Percentiles rank a stretch among this genome's conserved stretches.
phyloP scores from a whole-genome alignment of 2,329 filamentous ascomycete species.

The Zymoseptoria passerinii region DNA sequence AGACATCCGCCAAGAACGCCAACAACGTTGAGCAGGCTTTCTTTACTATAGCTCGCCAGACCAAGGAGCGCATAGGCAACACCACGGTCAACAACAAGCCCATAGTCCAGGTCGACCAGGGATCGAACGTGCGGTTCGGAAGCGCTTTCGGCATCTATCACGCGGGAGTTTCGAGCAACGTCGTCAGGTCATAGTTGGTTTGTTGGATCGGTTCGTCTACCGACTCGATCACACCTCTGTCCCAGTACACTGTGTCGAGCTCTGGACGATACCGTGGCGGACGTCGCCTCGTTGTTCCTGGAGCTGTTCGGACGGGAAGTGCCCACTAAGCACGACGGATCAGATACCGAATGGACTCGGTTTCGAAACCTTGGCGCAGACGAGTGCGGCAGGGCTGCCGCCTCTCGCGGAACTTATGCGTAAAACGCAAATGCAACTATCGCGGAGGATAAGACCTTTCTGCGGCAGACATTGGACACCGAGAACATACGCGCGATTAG shows the following conservation, averaged over 20 bases:
- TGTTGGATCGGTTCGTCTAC: constrained; percentile 9
- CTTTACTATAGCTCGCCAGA: constrained; percentile 98
- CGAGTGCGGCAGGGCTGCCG: too few relatives aligned
- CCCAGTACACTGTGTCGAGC: too few relatives aligned
- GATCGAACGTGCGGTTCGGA: constrained; percentile 84
- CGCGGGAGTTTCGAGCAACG: constrained; percentile 1
- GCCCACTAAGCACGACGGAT: too few relatives aligned
- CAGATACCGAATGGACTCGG: too few relatives aligned
- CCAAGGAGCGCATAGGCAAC: constrained; percentile 99
- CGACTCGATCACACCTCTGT: too few relatives aligned
- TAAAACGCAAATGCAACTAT: not conserved
- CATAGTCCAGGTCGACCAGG: constrained; percentile 89
- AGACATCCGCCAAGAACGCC: constrained; percentile 99
- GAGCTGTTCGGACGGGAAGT: too few relatives aligned
- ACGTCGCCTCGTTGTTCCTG: too few relatives aligned
- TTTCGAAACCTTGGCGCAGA: too few relatives aligned
- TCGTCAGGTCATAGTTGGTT: constrained; percentile 4
- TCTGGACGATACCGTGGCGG: too few relatives aligned
- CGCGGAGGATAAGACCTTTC: not conserved
- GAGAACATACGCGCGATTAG: constrained; percentile 48
- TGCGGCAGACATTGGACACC: constrained; percentile 32
- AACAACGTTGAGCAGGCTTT: constrained; percentile 99
- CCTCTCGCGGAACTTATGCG: not conserved
- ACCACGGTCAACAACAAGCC: constrained; percentile 98
- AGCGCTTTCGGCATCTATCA: constrained; percentile 88